Percentiles rank a stretch among this genome's conserved stretches.
Conservation (phyloP, 1,284 basidiomycete genomes). For the Papiliotrema flavescens region DNA sequence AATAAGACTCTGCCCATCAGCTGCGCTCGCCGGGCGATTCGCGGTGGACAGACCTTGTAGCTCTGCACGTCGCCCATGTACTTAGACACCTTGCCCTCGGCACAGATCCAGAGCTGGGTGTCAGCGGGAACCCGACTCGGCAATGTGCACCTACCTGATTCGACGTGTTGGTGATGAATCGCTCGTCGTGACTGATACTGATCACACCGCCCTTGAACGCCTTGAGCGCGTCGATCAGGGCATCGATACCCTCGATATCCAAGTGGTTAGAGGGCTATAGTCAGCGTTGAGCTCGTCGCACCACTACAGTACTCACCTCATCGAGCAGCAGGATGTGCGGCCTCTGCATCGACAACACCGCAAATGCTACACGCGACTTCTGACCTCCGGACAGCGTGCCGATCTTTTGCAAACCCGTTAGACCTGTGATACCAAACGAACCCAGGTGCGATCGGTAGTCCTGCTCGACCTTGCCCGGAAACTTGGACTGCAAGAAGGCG, state of each 20-base stretch:
- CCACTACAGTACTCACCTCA: constrained; percentile 58
- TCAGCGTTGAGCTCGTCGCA: not conserved
- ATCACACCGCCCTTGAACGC: constrained; percentile 88
- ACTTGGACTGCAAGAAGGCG: constrained; percentile 83
- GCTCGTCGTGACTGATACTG: constrained; percentile 68
- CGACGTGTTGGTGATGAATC: constrained; percentile 72
- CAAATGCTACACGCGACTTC: constrained; percentile 94
- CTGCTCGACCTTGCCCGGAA: constrained; percentile 93
- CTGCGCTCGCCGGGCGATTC: not conserved
- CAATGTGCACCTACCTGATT: constrained; percentile 25
- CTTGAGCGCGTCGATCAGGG: constrained; percentile 81
- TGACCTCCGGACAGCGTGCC: constrained; percentile 73
- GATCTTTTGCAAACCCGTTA: constrained; percentile 68
- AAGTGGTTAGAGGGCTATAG: constrained; percentile 90
- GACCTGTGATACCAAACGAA: constrained; percentile 97
- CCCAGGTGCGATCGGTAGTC: constrained; percentile 93
- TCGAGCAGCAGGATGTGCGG: constrained; percentile 87
- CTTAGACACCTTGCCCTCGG: constrained; percentile 74
- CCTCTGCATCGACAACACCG: constrained; percentile 79
- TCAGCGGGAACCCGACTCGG: constrained; percentile 64
- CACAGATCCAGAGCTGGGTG: constrained; percentile 62
- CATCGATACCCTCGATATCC: constrained; percentile 97
- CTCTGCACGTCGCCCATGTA: constrained; percentile 86
- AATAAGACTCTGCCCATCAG: constrained; percentile 59
- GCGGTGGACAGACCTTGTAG: constrained; percentile 61